A percentile compares a stretch with the other conserved stretches of the same genome.
Evolutionary conservation across 768 basidiomycete genomes (phyloP).

Genomic region (Tricholoma saponaceum): DNA sequence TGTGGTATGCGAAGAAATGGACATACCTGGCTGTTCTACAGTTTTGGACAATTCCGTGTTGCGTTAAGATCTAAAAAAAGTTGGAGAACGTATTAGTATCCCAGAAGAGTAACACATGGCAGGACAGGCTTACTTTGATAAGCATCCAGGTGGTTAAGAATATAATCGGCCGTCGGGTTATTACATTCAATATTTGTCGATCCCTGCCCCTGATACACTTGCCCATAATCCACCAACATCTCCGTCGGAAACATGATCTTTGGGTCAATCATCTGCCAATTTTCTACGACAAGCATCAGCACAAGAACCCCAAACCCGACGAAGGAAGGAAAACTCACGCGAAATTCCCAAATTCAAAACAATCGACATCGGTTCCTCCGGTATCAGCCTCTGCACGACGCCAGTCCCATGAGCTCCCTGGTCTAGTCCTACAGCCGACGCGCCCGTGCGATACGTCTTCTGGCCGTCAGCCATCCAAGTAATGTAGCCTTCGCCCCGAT

Average conservation of each 20-base stretch:
- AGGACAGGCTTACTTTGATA: too few species aligned
- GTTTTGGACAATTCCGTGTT: not conserved
- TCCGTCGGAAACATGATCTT: slow-evolving; percentile 67
- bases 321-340: slow-evolving; percentile 10
- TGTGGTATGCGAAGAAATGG: not conserved
- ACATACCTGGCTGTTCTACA: not conserved
- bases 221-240: slow-evolving; percentile 73
- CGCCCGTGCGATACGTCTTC: slow-evolving; percentile 29
- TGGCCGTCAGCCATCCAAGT: too few species aligned
- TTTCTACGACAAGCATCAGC: slow-evolving; percentile 28
- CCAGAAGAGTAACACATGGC: too few species aligned
- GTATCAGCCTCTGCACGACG: too few species aligned
- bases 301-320: not conserved
- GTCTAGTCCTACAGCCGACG: slow-evolving; percentile 7
- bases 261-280: slow-evolving; percentile 62
- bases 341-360: too few species aligned
- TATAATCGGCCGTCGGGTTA: slow-evolving; percentile 45
- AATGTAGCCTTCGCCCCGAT: slow-evolving; percentile 5
- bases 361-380: too few species aligned
- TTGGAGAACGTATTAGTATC: too few species aligned
- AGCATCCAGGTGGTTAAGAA: too few species aligned
- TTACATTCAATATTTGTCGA: slow-evolving; percentile 60
- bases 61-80: not conserved
- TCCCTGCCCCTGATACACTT: slow-evolving; percentile 71
- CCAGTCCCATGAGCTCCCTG: too few species aligned